Evolutionary conservation across 1,284 basidiomycete genomes (phyloP), one percentile per base, ranked within the genome.

Genomic region (Laetiporus sulphureus): DNA sequence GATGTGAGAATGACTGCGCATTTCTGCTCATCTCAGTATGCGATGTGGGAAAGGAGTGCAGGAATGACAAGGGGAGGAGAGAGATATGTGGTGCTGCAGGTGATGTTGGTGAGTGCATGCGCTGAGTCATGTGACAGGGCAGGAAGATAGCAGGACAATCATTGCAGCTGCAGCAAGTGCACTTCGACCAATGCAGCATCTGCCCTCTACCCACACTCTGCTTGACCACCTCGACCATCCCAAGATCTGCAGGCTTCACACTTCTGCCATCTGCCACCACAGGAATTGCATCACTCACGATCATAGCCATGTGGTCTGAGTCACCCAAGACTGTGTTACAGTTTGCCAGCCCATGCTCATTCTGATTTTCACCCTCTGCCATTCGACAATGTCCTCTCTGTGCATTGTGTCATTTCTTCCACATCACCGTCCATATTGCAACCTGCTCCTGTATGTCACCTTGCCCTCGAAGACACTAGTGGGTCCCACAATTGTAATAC

Each of bases 361-460:
- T n/a, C 54, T 54, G 22, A 73, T 63, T 39, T 58, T 59, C 32
- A 63, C 70, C 38, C 47, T 58, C 31, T 65, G 54, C 75, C 75
- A 79, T 48, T 79, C 71, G 30, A 74, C 67, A 39, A 79, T 71
- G 49, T 79, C 77, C 7, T 77, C 77, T 32, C 73, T 54, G 10
- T 75, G 60, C 5, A 78, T 62, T 13, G 69, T 62, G 46, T 68
- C 65, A 50, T 78, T 74, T 1, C 71, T 73, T 4, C 75, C 75
- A 15, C 70, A 56, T 77, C 77, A 79, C 5, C 61, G 55, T n/a
- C 75, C 76, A 7, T 54, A 52, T 53, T 63, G 64, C 13, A 36
- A 36, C n/a, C 55, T 49, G 4, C 62, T 61, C 36, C 49, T 50
- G 4, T 58, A 55, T 23, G 53, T 52, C 15, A 69, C 72, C 27